A percentile compares a stretch with the other conserved stretches of the same genome.
Conservation (phyloP, 2,329 filamentous ascomycete species). For the Lachnellula arida region DNA sequence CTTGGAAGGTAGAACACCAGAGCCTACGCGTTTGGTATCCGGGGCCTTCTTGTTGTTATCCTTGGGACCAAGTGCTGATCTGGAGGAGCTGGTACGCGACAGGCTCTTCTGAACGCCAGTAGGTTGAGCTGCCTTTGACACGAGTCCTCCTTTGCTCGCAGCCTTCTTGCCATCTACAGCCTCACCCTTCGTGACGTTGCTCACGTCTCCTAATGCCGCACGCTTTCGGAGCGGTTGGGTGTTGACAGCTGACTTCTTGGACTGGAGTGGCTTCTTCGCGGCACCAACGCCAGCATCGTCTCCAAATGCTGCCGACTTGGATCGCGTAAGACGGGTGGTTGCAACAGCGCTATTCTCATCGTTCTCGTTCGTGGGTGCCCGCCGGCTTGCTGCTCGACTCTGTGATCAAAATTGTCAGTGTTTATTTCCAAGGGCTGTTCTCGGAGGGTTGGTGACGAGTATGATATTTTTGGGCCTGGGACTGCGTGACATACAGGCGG, state of each 20-base stretch:
- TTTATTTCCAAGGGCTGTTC: conserved; percentile 4
- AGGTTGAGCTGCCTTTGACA: conserved; percentile 76
- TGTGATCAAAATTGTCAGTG: conserved; percentile 37
- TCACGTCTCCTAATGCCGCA: conserved; percentile 85
- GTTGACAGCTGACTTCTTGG: conserved; percentile 59
- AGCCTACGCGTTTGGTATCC: conserved; percentile 70
- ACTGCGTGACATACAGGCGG: conserved; percentile 47
- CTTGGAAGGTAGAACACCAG: conserved; percentile 57
- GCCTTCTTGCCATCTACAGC: conserved; percentile 71
- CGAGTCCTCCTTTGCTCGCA: conserved; percentile 61
- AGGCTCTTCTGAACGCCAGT: conserved; percentile 72
- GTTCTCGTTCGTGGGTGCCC: conserved; percentile 84
- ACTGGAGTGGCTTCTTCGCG: conserved; percentile 60
- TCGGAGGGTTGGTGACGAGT: not conserved
- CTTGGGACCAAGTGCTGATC: conserved; percentile 61
- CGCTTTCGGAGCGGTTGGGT: conserved; percentile 63
- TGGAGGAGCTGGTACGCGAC: conserved; percentile 52
- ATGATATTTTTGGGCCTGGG: not conserved
- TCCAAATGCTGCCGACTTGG: conserved; percentile 73
- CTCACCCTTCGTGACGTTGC: conserved; percentile 84
- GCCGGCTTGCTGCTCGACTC: conserved; percentile 67
- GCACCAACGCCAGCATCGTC: conserved; percentile 54
- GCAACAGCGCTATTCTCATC: conserved; percentile 71
- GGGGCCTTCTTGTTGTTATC: conserved; percentile 58
- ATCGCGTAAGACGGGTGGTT: conserved; percentile 83